Evolutionary conservation across 768 basidiomycete species (phyloP).

Genomic region (Pleurotus eryngii): DNA sequence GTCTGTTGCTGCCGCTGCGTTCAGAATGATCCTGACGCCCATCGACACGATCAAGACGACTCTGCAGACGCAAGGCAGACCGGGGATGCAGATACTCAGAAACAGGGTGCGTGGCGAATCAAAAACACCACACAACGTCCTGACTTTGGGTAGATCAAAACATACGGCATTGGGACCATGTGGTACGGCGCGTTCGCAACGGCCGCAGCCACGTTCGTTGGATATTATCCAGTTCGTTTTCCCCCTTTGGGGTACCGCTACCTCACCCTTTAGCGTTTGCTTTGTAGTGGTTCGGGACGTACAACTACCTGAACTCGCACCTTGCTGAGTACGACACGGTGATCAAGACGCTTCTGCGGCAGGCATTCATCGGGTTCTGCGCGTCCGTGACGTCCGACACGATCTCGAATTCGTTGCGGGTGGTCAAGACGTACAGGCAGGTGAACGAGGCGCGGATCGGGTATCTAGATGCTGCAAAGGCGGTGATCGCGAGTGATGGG

Average conservation of each 20-base stretch:
- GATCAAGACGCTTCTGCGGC: slow-evolving; percentile 62
- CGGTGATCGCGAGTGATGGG: slow-evolving; percentile 76
- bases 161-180: slow-evolving; percentile 70
- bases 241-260: neutral
- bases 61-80: slow-evolving; percentile 83
- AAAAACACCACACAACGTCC: neutral
- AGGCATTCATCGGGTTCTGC: slow-evolving; percentile 88
- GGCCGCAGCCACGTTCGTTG: slow-evolving; percentile 91
- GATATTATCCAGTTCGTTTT: slow-evolving; percentile 73
- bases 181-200: slow-evolving; percentile 94
- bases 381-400: slow-evolving; percentile 87
- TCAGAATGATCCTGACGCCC: slow-evolving; percentile 90
- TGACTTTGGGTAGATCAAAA: slow-evolving; percentile 48
- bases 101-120: slow-evolving; percentile 45
- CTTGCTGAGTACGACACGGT: slow-evolving; percentile 57
- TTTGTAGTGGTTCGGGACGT: slow-evolving; percentile 75
- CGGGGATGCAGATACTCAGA: slow-evolving; percentile 63
- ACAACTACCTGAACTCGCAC: slow-evolving; percentile 70
- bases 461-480: slow-evolving; percentile 74
- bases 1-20: slow-evolving; percentile 73
- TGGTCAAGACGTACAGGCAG: slow-evolving; percentile 95
- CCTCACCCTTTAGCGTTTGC: neutral
- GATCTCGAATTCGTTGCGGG: slow-evolving; percentile 83
- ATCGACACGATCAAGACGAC: slow-evolving; percentile 96
- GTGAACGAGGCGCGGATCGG: slow-evolving; percentile 79